Percentiles rank a stretch among this genome's conserved stretches.
Conservation (phyloP, 371 early-diverging fungal species). For the Zychaea mexicana region DNA sequence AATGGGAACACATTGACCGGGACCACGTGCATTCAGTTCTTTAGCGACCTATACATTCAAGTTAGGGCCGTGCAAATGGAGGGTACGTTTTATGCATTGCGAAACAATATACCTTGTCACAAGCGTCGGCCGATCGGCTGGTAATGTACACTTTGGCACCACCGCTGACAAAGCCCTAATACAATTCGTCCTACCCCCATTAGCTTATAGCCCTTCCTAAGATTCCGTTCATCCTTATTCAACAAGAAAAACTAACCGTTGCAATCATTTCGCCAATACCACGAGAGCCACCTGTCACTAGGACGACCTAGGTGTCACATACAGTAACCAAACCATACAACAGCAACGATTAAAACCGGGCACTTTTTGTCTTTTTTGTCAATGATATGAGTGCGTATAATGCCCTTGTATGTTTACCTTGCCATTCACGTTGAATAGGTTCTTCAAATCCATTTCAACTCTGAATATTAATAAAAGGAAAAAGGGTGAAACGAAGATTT, state of each 20-base stretch:
- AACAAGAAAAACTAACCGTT: constrained; percentile 14
- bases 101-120: constrained; percentile 61
- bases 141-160: constrained; percentile 80
- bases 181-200: too few relatives aligned
- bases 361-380: too few relatives aligned
- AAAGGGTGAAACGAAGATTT: background rate
- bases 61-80: too few relatives aligned
- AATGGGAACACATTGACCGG: constrained; percentile 73
- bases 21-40: constrained; percentile 59
- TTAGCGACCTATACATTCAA: constrained; percentile 43
- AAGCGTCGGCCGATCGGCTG: constrained; percentile 62
- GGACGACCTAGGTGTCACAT: constrained; percentile 70
- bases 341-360: too few relatives aligned
- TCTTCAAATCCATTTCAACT: constrained; percentile 29
- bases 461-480: background rate
- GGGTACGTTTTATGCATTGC: too few relatives aligned
- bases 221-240: background rate
- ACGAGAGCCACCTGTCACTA: constrained; percentile 86
- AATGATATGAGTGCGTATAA: too few relatives aligned
- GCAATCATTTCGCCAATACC: constrained; percentile 70
- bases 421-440: constrained; percentile 71
- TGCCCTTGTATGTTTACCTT: constrained; percentile 33
- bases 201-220: too few relatives aligned
- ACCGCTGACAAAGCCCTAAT: constrained; percentile 69
- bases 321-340: constrained; percentile 23